A percentile compares a stretch with the other conserved stretches of the same genome.
phyloP scores from a whole-genome alignment of 2,329 filamentous ascomycete genomes.

The Penicillium sclerotiorum region DNA sequence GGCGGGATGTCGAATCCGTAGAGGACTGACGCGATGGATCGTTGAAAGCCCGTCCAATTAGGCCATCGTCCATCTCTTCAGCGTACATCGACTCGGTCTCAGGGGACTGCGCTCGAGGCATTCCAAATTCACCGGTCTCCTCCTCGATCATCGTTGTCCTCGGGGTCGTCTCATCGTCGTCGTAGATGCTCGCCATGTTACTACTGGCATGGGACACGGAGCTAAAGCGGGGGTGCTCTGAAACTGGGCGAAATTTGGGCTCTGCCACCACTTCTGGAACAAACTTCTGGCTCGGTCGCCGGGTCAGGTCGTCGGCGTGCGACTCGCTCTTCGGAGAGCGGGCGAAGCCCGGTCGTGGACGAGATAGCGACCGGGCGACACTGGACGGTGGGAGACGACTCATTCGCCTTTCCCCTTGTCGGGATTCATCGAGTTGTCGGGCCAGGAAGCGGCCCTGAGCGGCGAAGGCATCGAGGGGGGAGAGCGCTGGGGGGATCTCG shows the following conservation, averaged over 20 bases:
- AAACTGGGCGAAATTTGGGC: conserved; percentile 62
- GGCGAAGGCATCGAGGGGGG: conserved; percentile 92
- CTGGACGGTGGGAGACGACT: conserved; percentile 84
- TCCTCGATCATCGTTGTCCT: conserved; percentile 24
- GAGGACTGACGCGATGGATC: conserved; percentile 37
- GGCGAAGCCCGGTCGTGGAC: conserved; percentile 78
- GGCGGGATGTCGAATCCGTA: conserved; percentile 38
- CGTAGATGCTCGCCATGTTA: conserved; percentile 35
- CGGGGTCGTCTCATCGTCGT: conserved; percentile 41
- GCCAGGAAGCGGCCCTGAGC: conserved; percentile 86
- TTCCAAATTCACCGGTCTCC: conserved; percentile 23
- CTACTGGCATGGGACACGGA: conserved; percentile 49
- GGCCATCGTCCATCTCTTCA: conserved; percentile 15
- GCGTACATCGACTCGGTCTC: conserved; percentile 28
- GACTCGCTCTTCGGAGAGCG: conserved; percentile 68
- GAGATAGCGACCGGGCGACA: conserved; percentile 77
- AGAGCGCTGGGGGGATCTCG: conserved; percentile 80
- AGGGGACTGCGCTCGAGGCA: conserved; percentile 37
- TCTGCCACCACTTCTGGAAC: conserved; percentile 47
- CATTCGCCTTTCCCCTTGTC: conserved; percentile 73
- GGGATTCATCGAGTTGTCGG: conserved; percentile 79
- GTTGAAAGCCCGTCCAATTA: conserved; percentile 22
- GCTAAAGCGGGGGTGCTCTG: conserved; percentile 76
- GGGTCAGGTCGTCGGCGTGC: conserved; percentile 31
- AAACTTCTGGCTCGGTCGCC: conserved; percentile 43